Evolutionary conservation across 257 asterid species (phyloP), one percentile per base, ranked within the genome.

Genomic region (Salvia miltiorrhiza): DNA sequence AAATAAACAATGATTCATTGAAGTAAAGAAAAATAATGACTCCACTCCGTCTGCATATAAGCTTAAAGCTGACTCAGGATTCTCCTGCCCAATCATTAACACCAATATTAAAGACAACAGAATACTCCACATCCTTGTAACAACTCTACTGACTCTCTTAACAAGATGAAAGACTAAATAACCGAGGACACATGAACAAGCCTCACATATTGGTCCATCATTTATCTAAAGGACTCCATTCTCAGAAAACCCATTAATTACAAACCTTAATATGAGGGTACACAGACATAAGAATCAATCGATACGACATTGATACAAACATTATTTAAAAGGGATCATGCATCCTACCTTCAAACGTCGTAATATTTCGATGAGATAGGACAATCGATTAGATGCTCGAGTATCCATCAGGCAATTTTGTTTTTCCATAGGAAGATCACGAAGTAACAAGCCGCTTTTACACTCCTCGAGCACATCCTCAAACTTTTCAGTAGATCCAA

Each of bases 311-410:
- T 7, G 7, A 72, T 64, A 53, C 33, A 56, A 44, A 44, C 47
- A 52, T 61, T 33, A 63, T 65, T 47, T 26, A 49, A 41, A 40
- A 28, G 24, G 49, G 41, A 50, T 19, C 56, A 17, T n/a, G 68
- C 20, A 72, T 13, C 74, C 55, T 82, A 93, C 98, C 96, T 90
- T 90, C 74, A 93, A 71, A 52, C 96, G 97, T 23, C 76, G 88
- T 64, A 93, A 73, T 61, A 87, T 82, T 74, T 86, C 87, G 77
- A 93, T 77, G 71, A 93, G 90, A 78, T 83, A 60, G 40, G 99
- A 93, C 43, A 90, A 75, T 23, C 94, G 85, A 37, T 83, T 93
- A 72, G 83, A 87, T 39, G 97, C 97, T 67, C 81, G 81, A 68
- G 90, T 88, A 80, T 88, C 93, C 87, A 85, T 77, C 56, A 93